Conservation (phyloP, 1,139 yeast genomes). For the Scheffersomyces insectosa region DNA sequence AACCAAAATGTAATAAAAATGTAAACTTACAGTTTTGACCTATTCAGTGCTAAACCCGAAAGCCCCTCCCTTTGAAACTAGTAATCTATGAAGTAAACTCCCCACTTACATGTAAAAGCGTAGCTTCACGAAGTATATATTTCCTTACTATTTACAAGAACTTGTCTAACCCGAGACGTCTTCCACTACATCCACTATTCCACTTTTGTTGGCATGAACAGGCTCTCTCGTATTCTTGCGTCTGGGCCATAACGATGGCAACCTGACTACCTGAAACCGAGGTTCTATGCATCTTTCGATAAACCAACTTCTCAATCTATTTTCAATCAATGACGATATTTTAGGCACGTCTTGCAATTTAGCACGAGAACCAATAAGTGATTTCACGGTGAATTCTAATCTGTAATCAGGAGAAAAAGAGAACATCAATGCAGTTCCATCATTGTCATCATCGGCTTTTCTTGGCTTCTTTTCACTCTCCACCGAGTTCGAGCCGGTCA, state of each 20-base stretch:
- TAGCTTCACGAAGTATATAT: neutral
- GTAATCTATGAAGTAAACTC: no score
- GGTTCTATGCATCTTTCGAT: slow-evolving; percentile 94
- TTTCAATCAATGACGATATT: slow-evolving; percentile 80
- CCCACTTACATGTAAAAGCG: neutral
- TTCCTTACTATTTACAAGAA: neutral
- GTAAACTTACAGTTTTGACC: no score
- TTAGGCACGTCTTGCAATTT: slow-evolving; percentile 93
- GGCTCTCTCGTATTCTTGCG: slow-evolving; percentile 64
- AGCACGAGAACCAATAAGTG: slow-evolving; percentile 89
- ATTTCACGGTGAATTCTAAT: slow-evolving; percentile 80
- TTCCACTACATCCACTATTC: neutral
- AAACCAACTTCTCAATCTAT: slow-evolving; percentile 83
- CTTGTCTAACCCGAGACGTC: neutral
- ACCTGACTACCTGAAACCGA: slow-evolving; percentile 74
- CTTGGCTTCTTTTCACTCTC: slow-evolving; percentile 9
- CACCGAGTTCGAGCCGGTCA: slow-evolving; percentile 6
- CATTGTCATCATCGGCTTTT: slow-evolving; percentile 20
- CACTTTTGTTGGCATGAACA: slow-evolving; percentile 15
- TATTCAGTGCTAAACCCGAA: no score
- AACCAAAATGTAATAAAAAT: no score
- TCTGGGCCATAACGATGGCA: slow-evolving; percentile 92
- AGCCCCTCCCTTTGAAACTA: no score
- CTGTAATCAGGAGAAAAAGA: slow-evolving; percentile 90
- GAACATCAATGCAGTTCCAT: slow-evolving; percentile 75